Evolutionary conservation across 2,329 filamentous ascomycete genomes (phyloP).

Genomic region (Diaporthe helianthi): DNA sequence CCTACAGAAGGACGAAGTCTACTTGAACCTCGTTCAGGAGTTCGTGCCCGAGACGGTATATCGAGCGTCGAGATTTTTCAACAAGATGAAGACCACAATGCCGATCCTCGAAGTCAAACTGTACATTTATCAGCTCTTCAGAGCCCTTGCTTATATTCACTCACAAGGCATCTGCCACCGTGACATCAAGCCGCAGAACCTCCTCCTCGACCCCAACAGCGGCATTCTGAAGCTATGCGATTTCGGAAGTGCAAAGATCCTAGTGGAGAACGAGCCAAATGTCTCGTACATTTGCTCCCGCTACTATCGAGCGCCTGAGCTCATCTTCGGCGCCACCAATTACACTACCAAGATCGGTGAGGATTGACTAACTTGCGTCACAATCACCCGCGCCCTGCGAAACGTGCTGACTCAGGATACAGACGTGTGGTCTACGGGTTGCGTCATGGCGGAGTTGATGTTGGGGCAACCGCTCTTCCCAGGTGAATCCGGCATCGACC

Average conservation of each 20-base stretch:
- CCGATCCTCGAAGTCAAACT: constrained; percentile 98
- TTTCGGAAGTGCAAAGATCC: constrained; percentile 97
- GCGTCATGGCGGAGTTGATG: constrained; percentile 99
- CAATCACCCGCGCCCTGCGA: neutral
- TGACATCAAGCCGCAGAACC: constrained; percentile 99
- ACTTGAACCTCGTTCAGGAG: constrained; percentile 96
- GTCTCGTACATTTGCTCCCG: constrained; percentile 99
- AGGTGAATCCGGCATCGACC: constrained; percentile 97
- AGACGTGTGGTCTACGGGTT: constrained; percentile 99
- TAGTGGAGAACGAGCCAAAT: constrained; percentile 98
- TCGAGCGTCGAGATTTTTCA: constrained; percentile 97
- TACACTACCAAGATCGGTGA: constrained; percentile 99
- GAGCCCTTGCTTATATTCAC: constrained; percentile 97
- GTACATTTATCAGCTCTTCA: constrained; percentile 99
- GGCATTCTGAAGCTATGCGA: constrained; percentile 97
- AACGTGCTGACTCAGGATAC: constrained; percentile 26
- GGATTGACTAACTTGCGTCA: constrained; percentile 43
- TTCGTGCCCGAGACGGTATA: constrained; percentile 99
- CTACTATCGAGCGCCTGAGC: constrained; percentile 96
- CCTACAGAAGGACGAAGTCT: constrained; percentile 91
- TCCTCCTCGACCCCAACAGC: constrained; percentile 88
- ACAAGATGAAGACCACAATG: constrained; percentile 99
- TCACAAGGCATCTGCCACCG: constrained; percentile 98
- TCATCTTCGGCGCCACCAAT: constrained; percentile 98
- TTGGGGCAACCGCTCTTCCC: constrained; percentile 97